phyloP scores from a whole-genome alignment of 768 basidiomycete genomes.

The Exsudoporus frostii region DNA sequence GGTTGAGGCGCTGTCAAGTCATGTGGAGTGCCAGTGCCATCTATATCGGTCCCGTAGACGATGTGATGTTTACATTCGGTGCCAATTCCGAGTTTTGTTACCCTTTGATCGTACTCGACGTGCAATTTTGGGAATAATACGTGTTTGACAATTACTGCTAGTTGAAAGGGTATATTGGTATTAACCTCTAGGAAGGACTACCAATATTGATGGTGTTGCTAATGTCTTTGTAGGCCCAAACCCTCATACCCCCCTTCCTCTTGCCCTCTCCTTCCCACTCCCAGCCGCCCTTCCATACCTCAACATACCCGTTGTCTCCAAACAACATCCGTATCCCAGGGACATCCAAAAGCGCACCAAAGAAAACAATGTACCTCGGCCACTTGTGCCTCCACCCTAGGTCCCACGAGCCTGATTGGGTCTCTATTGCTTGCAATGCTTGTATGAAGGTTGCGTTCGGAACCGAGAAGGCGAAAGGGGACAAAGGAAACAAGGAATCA shows the following conservation, averaged over 20 bases:
- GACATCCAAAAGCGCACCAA: conserved; percentile 68
- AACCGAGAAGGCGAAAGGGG: conserved; percentile 49
- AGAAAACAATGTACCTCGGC: conserved; percentile 81
- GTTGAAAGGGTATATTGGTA: not conserved
- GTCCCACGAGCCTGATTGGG: conserved; percentile 16
- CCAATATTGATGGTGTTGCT: not conserved
- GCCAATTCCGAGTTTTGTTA: not conserved
- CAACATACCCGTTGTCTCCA: conserved; percentile 53
- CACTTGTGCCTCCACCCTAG: conserved; percentile 65
- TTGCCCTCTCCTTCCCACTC: conserved; percentile 68
- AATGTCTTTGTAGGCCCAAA: conserved; percentile 48
- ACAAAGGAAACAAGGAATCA: conserved; percentile 61
- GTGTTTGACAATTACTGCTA: not conserved
- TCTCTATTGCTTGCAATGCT: conserved; percentile 29
- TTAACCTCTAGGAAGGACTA: not conserved
- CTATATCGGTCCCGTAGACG: conserved; percentile 7
- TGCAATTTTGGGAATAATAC: not conserved
- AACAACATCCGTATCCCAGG: conserved; percentile 48
- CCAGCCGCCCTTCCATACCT: conserved; percentile 64
- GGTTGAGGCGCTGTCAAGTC: not conserved
- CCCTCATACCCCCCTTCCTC: conserved; percentile 63
- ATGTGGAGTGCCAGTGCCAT: not conserved
- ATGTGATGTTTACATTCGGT: not conserved
- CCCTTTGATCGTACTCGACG: not conserved
- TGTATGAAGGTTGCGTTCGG: conserved; percentile 39